Evolutionary conservation across 805 yeast genomes (phyloP).

Genomic region (Wickerhamiella vanderwaltii): DNA sequence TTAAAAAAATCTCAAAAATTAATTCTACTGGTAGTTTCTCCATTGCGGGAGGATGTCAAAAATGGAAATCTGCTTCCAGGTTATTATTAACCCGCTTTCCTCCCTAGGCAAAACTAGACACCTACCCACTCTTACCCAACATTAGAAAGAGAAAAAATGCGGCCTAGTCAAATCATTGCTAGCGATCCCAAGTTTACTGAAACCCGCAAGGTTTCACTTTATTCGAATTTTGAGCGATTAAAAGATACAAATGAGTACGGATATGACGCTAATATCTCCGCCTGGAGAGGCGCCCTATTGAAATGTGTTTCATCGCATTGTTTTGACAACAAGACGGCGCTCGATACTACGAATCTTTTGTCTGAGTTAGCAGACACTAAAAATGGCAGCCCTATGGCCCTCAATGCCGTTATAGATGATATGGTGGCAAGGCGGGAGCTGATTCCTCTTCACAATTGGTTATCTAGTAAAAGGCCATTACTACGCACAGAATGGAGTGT

Average conservation of each 20-base stretch:
- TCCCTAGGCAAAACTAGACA: too few species aligned
- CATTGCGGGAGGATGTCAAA: conserved; percentile 1
- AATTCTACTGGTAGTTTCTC: conserved; percentile 21
- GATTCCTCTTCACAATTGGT: conserved; percentile 18
- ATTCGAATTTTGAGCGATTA: conserved; percentile 36
- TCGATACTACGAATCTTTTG: conserved; percentile 21
- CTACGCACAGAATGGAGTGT: conserved; percentile 7
- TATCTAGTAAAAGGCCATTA: conserved; percentile 9
- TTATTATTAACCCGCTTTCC: too few species aligned
- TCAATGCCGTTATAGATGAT: conserved; percentile 24
- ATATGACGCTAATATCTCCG: conserved; percentile 36
- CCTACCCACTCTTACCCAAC: too few species aligned
- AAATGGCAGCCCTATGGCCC: conserved; percentile 26
- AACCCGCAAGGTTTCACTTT: conserved; percentile 36
- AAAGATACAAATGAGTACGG: conserved; percentile 38
- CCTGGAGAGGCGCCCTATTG: conserved; percentile 34
- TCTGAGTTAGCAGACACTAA: conserved; percentile 19
- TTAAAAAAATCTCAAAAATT: conserved; percentile 19
- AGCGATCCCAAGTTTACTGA: conserved; percentile 29
- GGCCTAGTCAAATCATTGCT: conserved; percentile 12
- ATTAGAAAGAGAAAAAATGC: too few species aligned
- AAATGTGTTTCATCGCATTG: conserved; percentile 22
- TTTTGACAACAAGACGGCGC: conserved; percentile 24
- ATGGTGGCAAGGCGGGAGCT: conserved; percentile 21
- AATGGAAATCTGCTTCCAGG: too few species aligned